Evolutionary conservation across 2,329 filamentous ascomycete genomes (phyloP).

Genomic region (Colletotrichum cordylinicola): DNA sequence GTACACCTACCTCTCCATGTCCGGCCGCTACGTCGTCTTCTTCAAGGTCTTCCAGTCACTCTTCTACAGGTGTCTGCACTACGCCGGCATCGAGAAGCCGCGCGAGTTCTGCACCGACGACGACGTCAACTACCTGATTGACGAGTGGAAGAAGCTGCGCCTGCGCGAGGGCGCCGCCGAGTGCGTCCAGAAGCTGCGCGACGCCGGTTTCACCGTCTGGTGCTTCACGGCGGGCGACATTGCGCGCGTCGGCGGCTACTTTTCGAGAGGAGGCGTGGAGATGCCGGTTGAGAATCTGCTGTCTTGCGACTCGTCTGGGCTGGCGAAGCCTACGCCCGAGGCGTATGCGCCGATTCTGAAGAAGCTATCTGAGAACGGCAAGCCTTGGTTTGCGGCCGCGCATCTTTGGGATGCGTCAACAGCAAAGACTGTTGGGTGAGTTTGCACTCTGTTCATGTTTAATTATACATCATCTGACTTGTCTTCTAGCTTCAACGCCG

Average conservation of each 20-base stretch:
- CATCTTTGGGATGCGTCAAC: slow-evolving; percentile 66
- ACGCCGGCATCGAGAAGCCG: slow-evolving; percentile 48
- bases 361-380: slow-evolving; percentile 39
- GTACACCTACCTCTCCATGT: slow-evolving; percentile 54
- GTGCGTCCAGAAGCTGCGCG: slow-evolving; percentile 46
- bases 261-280: slow-evolving; percentile 49
- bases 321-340: slow-evolving; percentile 55
- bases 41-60: slow-evolving; percentile 45
- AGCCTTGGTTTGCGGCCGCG: slow-evolving; percentile 63
- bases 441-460: neutral
- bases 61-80: slow-evolving; percentile 54
- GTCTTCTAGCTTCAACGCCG: slow-evolving; percentile 47
- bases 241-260: slow-evolving; percentile 56
- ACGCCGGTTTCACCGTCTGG: slow-evolving; percentile 58
- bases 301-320: slow-evolving; percentile 51
- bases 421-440: slow-evolving; percentile 50
- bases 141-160: slow-evolving; percentile 40
- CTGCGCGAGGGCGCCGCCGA: slow-evolving; percentile 45
- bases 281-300: slow-evolving; percentile 58
- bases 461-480: neutral
- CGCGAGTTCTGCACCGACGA: slow-evolving; percentile 45
- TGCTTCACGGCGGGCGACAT: slow-evolving; percentile 58
- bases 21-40: slow-evolving; percentile 47
- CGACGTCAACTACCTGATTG: slow-evolving; percentile 44
- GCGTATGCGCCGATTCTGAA: slow-evolving; percentile 51